Base-by-base conservation (phyloP, 495 filamentous ascomycete genomes). In the Penicillium alfredii region DNA sequence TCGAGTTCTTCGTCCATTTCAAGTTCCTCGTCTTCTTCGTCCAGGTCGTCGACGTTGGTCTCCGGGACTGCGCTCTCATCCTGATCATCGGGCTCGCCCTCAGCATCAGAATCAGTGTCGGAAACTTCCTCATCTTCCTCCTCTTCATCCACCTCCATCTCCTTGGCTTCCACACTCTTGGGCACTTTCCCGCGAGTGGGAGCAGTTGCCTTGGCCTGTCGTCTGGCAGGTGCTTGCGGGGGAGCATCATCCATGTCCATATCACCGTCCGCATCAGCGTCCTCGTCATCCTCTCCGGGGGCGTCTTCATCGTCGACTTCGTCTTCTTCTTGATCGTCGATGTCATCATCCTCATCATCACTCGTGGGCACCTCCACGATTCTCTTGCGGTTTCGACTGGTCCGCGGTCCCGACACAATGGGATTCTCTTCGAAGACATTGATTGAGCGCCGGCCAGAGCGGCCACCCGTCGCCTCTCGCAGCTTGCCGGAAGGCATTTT, bases 401-500 rank as follows among this genome's bases (percentile, higher is more conserved):
- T 63, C 44, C 78, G 73, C 43, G 74, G 81, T 11, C 77, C 77
- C 34, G 71, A 73, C 10, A 82, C 47, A 34, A 79, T 77, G 41
- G 82, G 66, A 19, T 71, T 67, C n/a, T 72, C 69, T 19, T 61
- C 60, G 47, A 75, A 75, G 40, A 60, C 61, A 51, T 71, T 69
- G 42, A 67, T 53, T 19, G 61, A 58, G 34, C 66, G 64, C 36
- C 58, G 59, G 22, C 30, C 51, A 10, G 55, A 33, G n/a, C 54
- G 51, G 46, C 52, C 55, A 47, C 54, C 40, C 30, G 56, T 89
- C 9, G 78, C 84, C 57, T 93, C 81, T 21, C 84, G 81, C 35
- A 92, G 71, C 68, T 86, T 92, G 64, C 72, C 83, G 19, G 86
- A 76, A 4, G 86, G 79, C 52, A 90, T 81, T 66, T 88, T 94